A percentile compares a stretch with the other conserved stretches of the same genome.
Conservation (phyloP, 2,329 filamentous ascomycete genomes). For the Trichophyton benhamiae region DNA sequence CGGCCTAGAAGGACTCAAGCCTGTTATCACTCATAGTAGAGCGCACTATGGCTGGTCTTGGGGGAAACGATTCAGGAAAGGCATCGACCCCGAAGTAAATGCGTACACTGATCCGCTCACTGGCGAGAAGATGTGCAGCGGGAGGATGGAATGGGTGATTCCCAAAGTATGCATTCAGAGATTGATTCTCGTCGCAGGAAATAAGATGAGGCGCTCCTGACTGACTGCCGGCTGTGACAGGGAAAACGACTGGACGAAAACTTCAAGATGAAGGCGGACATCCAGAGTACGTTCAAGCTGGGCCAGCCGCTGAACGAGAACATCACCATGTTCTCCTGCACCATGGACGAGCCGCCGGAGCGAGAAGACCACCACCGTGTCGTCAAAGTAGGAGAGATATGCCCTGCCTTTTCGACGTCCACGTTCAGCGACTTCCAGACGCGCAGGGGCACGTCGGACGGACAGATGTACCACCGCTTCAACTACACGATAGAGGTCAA, state of each 20-base stretch:
- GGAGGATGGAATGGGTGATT: slow-evolving; percentile 9
- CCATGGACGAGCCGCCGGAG: slow-evolving; percentile 4
- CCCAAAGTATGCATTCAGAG: slow-evolving; percentile 7
- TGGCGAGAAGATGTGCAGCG: slow-evolving; percentile 6
- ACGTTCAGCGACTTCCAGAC: slow-evolving; percentile 3
- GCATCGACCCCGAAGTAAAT: slow-evolving; percentile 7
- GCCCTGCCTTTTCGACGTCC: neutral
- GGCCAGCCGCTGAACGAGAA: neutral
- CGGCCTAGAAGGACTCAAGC: slow-evolving; percentile 8
- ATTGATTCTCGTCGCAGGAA: neutral
- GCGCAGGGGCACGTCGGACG: neutral
- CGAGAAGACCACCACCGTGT: neutral
- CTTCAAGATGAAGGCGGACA: neutral
- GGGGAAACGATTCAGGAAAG: slow-evolving; percentile 6
- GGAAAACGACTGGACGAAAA: slow-evolving; percentile 4
- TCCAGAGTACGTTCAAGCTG: slow-evolving; percentile 5
- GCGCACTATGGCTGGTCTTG: slow-evolving; percentile 11
- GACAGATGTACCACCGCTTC: slow-evolving; percentile 2
- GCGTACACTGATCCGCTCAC: neutral
- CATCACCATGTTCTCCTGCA: slow-evolving; percentile 5
- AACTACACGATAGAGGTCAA: slow-evolving; percentile 5
- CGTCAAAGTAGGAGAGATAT: slow-evolving; percentile 2
- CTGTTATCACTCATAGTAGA: slow-evolving; percentile 6
- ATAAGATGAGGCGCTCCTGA: neutral
- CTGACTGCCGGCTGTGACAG: neutral